Conservation (phyloP, 805 yeast genomes). For the Candida nonsorbophila region DNA sequence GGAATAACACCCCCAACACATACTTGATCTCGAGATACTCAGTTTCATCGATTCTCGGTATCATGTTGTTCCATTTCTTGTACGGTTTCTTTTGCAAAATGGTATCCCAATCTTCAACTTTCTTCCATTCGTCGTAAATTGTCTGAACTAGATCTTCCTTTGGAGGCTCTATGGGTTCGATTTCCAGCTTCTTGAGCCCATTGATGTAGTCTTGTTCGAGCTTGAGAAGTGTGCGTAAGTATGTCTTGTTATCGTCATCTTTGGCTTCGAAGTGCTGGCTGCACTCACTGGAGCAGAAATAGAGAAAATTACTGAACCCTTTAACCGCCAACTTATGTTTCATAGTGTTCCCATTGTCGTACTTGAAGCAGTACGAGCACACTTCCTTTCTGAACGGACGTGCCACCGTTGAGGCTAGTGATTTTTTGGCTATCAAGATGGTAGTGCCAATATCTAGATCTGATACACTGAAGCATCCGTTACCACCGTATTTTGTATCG, state of each 20-base stretch:
- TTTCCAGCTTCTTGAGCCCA: slow-evolving; percentile 18
- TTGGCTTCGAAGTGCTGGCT: slow-evolving; percentile 21
- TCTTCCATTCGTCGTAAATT: slow-evolving; percentile 30
- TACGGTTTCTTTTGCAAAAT: slow-evolving; percentile 24
- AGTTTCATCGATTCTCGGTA: slow-evolving; percentile 46
- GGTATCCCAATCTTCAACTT: slow-evolving; percentile 32
- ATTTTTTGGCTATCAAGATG: slow-evolving; percentile 33
- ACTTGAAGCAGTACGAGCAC: slow-evolving; percentile 49
- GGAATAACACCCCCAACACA: slow-evolving; percentile 34
- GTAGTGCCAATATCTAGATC: slow-evolving; percentile 37
- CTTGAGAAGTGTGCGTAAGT: slow-evolving; percentile 28
- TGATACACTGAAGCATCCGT: slow-evolving; percentile 51
- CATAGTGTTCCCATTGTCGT: slow-evolving; percentile 42
- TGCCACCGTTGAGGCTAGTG: slow-evolving; percentile 44
- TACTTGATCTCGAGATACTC: slow-evolving; percentile 51
- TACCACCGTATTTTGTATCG: slow-evolving; percentile 46
- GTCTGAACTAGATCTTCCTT: slow-evolving; percentile 8
- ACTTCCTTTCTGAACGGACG: slow-evolving; percentile 59
- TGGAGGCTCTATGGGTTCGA: slow-evolving; percentile 15
- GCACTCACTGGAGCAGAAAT: slow-evolving; percentile 52
- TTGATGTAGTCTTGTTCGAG: slow-evolving; percentile 24
- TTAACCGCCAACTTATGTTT: slow-evolving; percentile 29
- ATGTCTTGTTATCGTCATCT: slow-evolving; percentile 30
- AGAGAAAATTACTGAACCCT: slow-evolving; percentile 36
- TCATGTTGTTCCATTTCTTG: slow-evolving; percentile 25